Base-by-base conservation (phyloP, 768 basidiomycete genomes). In the Pholiota microspora region DNA sequence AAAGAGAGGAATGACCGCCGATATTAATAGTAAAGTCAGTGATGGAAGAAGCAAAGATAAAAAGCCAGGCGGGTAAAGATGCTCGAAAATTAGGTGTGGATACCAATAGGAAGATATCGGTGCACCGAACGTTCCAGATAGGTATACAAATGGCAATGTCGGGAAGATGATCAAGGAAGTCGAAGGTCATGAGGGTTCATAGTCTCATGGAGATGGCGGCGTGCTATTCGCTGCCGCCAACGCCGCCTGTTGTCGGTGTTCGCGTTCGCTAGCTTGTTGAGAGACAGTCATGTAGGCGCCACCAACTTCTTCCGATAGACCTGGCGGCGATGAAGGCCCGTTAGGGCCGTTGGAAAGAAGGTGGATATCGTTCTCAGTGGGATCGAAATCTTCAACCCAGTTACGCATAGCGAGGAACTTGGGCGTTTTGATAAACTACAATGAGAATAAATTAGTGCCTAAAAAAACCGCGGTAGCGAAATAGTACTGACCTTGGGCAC, bases 211-310 rank as follows among this genome's bases (percentile, higher is more conserved):
- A 62, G 71, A 67, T 45, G 73, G 70, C 13, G 59, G 49, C 7
- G 69, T 60, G 28, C 62, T 53, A 47, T 49, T 53, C 49, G 62
- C 59, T 7, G 62, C 58, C 35, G 64, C 66, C 27, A 61, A 59
- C 23, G 67, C 65, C 10, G 64, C 62, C 44, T 72, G 70, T 65
- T 78, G 67, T 31, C 76, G 71, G 58, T 80, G 79, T 68, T 83
- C 81, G 61, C 85, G 82, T 69, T 92, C 88, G 65, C 83, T 85
- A 25, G 83, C 92, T 64, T 84, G 83, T 60, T 89, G 87, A 36
- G 92, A 93, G 49, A 94, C 77, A 13, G 92, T 94, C 63, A 93
- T 84, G 65, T 94, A 93, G 13, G 92, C 88, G 47, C 92, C 86
- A 55, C 92, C 92, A 38, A 81, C 76, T 70, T 92, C 91, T 61